Conservation (phyloP, 345 rosid genomes). For the Moricandia arvensis region DNA sequence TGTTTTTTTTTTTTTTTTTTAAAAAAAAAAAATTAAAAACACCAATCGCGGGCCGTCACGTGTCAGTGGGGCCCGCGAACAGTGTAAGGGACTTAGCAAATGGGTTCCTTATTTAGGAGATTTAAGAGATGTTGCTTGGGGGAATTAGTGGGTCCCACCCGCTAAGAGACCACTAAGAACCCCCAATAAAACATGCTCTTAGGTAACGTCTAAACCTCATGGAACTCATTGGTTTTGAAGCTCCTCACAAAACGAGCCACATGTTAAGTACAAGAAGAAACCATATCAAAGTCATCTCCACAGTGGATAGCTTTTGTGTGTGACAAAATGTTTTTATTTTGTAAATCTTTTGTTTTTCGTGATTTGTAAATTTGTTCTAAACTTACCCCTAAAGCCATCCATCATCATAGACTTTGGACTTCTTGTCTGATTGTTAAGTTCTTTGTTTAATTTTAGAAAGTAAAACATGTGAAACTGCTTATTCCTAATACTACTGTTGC, state of each 20-base stretch:
- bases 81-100: too few species aligned
- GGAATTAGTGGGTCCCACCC: too few species aligned
- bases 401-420: not conserved
- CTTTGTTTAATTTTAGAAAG: slow-evolving; percentile 3
- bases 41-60: too few species aligned
- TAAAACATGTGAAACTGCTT: slow-evolving; percentile 8
- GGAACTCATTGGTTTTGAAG: not conserved
- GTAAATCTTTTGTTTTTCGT: not conserved
- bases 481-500: slow-evolving; percentile 12
- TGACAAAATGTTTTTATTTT: not conserved
- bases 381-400: slow-evolving; percentile 19
- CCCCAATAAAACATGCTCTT: not conserved
- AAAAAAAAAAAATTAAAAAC: too few species aligned
- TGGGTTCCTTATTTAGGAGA: too few species aligned
- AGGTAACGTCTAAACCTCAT: slow-evolving; percentile 24
- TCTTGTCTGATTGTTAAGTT: slow-evolving; percentile 7
- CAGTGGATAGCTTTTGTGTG: not conserved
- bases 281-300: slow-evolving; percentile 12
- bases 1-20: too few species aligned
- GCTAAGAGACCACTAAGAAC: too few species aligned
- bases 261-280: slow-evolving; percentile 14
- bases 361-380: slow-evolving; percentile 19
- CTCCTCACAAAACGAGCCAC: slow-evolving; percentile 1
- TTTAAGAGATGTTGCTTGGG: too few species aligned
- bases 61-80: too few species aligned